These are phyloP conservation scores for Aspergillus sojae DNA, from an alignment of 2,329 filamentous ascomycete genomes.

Conservation along the genomic window DNA sequence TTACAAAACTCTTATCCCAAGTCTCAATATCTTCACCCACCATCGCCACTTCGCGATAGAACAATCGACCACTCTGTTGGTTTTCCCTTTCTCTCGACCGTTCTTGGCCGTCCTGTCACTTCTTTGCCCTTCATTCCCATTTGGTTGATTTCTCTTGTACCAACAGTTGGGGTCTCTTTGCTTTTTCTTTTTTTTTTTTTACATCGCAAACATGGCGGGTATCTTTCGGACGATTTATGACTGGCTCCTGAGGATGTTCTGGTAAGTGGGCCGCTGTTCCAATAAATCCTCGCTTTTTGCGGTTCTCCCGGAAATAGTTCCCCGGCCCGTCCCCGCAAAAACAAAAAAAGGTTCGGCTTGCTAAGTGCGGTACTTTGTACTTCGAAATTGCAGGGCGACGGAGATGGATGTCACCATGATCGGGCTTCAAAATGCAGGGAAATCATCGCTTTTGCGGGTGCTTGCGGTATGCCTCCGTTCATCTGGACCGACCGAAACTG, in stretches of 20 bases:
- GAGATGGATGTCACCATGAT: conserved; percentile 99
- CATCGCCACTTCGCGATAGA: conserved; percentile 10
- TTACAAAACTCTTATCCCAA: conserved; percentile 23
- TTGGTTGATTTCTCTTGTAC: conserved; percentile 2
- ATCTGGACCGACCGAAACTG: not conserved
- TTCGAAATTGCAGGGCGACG: conserved; percentile 70
- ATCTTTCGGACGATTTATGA: conserved; percentile 95
- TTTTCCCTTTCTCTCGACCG: conserved; percentile 2
- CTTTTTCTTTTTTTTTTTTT: conserved; percentile 11
- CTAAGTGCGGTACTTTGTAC: conserved; percentile 20
- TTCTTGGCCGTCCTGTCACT: not conserved
- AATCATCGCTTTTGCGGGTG: conserved; percentile 91
- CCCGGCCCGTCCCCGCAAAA: conserved; percentile 40
- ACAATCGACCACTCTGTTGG: conserved; percentile 12
- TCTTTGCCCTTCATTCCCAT: not conserved
- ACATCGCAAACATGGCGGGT: conserved; percentile 70
- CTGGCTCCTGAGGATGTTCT: conserved; percentile 97
- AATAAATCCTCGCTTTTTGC: conserved; percentile 22
- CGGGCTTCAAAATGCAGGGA: conserved; percentile 95
- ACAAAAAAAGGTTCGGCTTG: conserved; percentile 23
- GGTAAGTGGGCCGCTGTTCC: conserved; percentile 62
- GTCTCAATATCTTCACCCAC: conserved; percentile 21
- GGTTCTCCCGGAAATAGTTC: conserved; percentile 28
- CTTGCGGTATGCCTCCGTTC: conserved; percentile 75
- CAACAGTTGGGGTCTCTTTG: not conserved